Conservation (phyloP, 176 grass and related monocot genomes). For the Bonia amplexicaulis region DNA sequence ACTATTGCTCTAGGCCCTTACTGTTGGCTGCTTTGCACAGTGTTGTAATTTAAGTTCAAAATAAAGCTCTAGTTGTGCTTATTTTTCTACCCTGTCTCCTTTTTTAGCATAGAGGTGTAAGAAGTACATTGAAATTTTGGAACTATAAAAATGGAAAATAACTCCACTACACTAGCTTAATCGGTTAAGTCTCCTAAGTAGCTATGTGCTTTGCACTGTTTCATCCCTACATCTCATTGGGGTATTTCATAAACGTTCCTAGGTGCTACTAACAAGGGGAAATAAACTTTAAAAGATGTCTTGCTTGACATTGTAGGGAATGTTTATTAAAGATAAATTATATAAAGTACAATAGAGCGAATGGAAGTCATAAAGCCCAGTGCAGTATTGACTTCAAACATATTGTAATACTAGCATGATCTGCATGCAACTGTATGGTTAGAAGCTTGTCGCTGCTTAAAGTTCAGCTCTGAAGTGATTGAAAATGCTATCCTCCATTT, state of each 20-base stretch:
- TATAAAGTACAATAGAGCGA: background rate
- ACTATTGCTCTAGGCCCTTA: background rate
- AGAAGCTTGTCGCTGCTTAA: background rate
- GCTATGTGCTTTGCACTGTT: background rate
- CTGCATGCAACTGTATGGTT: background rate
- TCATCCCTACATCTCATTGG: background rate
- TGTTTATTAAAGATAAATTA: background rate
- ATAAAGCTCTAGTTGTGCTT: background rate
- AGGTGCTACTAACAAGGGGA: background rate
- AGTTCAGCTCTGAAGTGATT: background rate
- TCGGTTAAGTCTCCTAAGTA: background rate
- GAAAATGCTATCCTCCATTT: background rate
- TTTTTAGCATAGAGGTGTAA: background rate
- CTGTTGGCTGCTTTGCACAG: background rate
- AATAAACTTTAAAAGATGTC: background rate
- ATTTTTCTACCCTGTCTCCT: background rate
- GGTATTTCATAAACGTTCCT: background rate
- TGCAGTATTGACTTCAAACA: background rate
- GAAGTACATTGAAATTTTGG: background rate
- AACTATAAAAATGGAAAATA: background rate
- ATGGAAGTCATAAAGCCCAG: background rate
- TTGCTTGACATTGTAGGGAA: background rate
- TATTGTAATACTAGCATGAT: background rate
- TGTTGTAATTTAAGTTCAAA: background rate
- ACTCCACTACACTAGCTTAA: constrained; percentile 4